A percentile compares a stretch with the other conserved stretches of the same genome.
Conservation (phyloP, 2,329 filamentous ascomycete genomes). For the Scorias spongiosa region DNA sequence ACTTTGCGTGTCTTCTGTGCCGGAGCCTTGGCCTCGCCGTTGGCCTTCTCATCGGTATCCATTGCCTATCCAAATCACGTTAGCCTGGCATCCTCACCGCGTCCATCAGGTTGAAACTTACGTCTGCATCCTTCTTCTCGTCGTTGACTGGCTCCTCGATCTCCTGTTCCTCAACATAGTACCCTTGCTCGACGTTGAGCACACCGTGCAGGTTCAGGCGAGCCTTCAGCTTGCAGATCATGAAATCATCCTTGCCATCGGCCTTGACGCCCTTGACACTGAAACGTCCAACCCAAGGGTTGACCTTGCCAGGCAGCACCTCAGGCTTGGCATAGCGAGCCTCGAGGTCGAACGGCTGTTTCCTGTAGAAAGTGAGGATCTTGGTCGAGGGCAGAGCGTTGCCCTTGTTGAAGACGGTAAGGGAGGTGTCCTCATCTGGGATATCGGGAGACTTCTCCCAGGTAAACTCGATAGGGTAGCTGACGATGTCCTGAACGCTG, state of each 20-base stretch:
- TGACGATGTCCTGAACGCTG: constrained; percentile 90
- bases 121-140: constrained; percentile 55
- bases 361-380: constrained; percentile 98
- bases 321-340: constrained; percentile 85
- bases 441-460: constrained; percentile 99
- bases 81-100: constrained; percentile 12
- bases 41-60: constrained; percentile 71
- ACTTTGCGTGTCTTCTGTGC: constrained; percentile 82
- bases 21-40: constrained; percentile 24
- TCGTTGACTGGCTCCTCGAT: constrained; percentile 82
- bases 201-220: constrained; percentile 92
- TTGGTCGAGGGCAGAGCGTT: constrained; percentile 97
- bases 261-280: constrained; percentile 96
- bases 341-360: constrained; percentile 92
- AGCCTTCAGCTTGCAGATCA: constrained; percentile 99
- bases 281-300: constrained; percentile 93
- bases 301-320: constrained; percentile 70
- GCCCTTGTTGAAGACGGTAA: constrained; percentile 94
- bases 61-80: constrained; percentile 45
- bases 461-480: constrained; percentile 94
- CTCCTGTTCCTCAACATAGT: constrained; percentile 96
- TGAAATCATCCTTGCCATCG: constrained; percentile 87
- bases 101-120: constrained; percentile 34
- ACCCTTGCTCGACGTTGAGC: constrained; percentile 89
- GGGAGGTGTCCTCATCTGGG: constrained; percentile 90